phyloP scores from a whole-genome alignment of 768 basidiomycete genomes.

The Pleurotus citrinopileatus region DNA sequence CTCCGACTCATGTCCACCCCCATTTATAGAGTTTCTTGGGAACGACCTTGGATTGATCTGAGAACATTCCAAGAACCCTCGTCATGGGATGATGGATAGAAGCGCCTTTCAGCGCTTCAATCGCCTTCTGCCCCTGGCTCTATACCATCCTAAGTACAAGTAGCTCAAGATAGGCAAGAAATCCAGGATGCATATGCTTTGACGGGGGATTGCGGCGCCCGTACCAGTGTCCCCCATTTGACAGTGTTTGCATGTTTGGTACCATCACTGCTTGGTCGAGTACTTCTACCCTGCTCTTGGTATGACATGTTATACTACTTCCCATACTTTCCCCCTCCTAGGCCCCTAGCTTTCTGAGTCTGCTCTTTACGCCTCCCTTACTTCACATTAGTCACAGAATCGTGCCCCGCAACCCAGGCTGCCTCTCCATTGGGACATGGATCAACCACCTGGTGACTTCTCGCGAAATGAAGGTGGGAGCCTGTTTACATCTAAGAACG shows the following conservation, averaged over 20 bases:
- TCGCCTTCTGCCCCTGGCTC: background rate
- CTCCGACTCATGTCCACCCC: background rate
- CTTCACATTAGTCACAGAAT: background rate
- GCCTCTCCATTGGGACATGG: background rate
- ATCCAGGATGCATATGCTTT: background rate
- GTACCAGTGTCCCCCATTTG: background rate
- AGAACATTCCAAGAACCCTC: background rate
- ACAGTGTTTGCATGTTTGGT: background rate
- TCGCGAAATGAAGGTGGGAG: constrained; percentile 4
- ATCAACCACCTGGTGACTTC: background rate
- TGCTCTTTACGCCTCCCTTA: no score
- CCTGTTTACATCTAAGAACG: background rate
- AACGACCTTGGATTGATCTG: background rate
- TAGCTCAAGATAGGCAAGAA: constrained; percentile 1
- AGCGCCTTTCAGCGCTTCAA: background rate
- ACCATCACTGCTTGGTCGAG: constrained; percentile 1
- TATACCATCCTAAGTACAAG: background rate
- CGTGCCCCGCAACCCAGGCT: background rate
- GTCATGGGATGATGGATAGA: background rate
- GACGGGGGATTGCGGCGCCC: background rate
- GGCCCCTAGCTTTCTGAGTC: background rate
- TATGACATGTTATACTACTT: background rate
- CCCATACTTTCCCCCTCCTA: background rate
- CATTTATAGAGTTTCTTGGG: background rate
- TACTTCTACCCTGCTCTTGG: background rate